Conservation (phyloP, 164 flowering plant genomes). For the Echeveria elegans region DNA sequence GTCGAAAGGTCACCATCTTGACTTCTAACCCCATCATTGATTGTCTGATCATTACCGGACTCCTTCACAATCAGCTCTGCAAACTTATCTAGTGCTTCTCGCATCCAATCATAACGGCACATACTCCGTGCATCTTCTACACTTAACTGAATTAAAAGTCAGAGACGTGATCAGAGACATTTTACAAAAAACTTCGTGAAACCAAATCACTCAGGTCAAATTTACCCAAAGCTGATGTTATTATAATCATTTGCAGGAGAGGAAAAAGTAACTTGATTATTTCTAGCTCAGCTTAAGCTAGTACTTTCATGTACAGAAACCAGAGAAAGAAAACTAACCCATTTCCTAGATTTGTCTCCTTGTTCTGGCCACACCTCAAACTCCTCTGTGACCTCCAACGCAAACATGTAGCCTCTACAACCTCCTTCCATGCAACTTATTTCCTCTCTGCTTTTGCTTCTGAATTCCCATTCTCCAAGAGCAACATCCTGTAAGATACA, state of each 20-base stretch:
- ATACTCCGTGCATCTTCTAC: conserved; percentile 39
- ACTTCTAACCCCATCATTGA: no score
- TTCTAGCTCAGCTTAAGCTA: background rate
- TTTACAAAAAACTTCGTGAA: no score
- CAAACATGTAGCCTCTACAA: conserved; percentile 66
- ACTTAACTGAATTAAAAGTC: conserved; percentile 26
- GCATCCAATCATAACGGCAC: conserved; percentile 81
- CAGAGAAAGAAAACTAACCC: conserved; percentile 38
- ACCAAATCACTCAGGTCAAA: no score
- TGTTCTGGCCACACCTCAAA: conserved; percentile 69
- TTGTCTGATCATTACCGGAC: no score
- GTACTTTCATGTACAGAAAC: background rate
- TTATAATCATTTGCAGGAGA: background rate
- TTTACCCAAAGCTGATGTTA: background rate
- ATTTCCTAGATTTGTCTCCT: conserved; percentile 36
- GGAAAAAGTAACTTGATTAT: no score
- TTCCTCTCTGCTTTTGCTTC: conserved; percentile 56
- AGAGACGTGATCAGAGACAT: background rate
- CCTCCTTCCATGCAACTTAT: conserved; percentile 36
- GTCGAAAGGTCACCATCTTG: no score
- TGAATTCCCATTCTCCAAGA: conserved; percentile 61
- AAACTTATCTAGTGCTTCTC: conserved; percentile 37
- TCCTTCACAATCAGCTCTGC: conserved; percentile 20
- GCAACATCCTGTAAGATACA: conserved; percentile 22
- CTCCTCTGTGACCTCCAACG: conserved; percentile 64